These are phyloP conservation scores for Colletotrichum godetiae DNA, from an alignment of 2,329 filamentous ascomycete species.

Conservation along the genomic window DNA sequence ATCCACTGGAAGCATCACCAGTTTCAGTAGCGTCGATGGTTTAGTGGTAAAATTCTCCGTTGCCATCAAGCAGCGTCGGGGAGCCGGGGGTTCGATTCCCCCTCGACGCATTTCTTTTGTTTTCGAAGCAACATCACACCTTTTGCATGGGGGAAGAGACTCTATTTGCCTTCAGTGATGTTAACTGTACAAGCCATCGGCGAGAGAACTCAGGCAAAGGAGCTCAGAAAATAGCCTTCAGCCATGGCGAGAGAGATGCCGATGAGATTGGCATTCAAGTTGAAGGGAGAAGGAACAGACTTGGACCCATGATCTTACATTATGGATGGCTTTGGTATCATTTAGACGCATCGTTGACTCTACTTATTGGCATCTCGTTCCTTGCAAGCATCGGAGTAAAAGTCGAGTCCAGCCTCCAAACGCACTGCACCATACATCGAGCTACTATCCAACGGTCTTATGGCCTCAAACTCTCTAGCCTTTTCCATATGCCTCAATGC, in stretches of 20 bases:
- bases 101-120: slow-evolving; percentile 16
- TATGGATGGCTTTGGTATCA: neutral
- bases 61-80: slow-evolving; percentile 28
- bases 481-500: slow-evolving; percentile 11
- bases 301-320: accelerated
- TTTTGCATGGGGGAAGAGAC: neutral
- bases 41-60: slow-evolving; percentile 34
- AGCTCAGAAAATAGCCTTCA: too few species aligned
- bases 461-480: neutral
- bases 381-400: slow-evolving; percentile 18
- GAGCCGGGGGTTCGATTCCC: slow-evolving; percentile 32
- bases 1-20: neutral
- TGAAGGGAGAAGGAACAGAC: neutral
- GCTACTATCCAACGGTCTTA: slow-evolving; percentile 7
- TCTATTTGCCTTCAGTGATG: too few species aligned
- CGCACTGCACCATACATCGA: slow-evolving; percentile 16
- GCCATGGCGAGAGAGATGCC: too few species aligned
- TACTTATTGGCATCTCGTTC: slow-evolving; percentile 10
- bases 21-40: slow-evolving; percentile 21
- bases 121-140: neutral
- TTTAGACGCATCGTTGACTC: neutral
- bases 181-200: too few species aligned
- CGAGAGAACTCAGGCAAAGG: too few species aligned
- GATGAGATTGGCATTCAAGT: neutral
- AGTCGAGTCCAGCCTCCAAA: slow-evolving; percentile 8